Base-by-base conservation (phyloP, 2,329 filamentous ascomycete species). In the Lachnellula willkommii region DNA sequence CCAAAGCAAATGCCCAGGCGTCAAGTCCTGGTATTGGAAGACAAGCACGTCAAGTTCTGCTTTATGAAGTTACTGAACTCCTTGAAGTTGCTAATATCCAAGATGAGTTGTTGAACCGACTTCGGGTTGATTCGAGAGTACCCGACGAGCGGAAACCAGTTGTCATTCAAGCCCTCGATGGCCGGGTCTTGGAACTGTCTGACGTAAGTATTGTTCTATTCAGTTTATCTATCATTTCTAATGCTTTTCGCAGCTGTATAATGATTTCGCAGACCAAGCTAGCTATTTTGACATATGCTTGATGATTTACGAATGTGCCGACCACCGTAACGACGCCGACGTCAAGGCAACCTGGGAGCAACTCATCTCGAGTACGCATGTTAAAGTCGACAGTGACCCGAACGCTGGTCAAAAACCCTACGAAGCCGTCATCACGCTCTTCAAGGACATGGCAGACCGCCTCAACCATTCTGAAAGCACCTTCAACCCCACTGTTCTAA, bases 1-100 rank as follows among this genome's bases (percentile, higher is more conserved):
- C 95, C 55, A 93, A 94, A 72, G 90, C 90, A 11, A 97, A 97
- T 68, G 92, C 92, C 39, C 95, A 88, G 42, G 92, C 93, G 14
- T 82, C 87, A 59, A 90, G 88, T 17, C 81, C 83, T 5, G 89
- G 90, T 26, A 80, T 95, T 61, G 84, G 85, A 62, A 82, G 90
- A 50, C 89, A 93, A 67, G 83, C 87, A 58, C 88, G 94, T 69
- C 94, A 96, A 71, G 80, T 91, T 57, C 78, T 97, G 28, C 82
- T 93, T 55, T 89, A 95, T 65, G 85, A 90, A 60, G 88, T 96
- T 24, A 85, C 85, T 2, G 91, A 94, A 63, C 78, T 95, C 46
- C 83, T 99, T 9, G 94, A 99, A 65, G 84, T 97, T 50, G 93
- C 92, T 14, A 93, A 94, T 67, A 94, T 99, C 52, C 94, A 99